These are phyloP conservation scores for Monosporascus sp. DNA, from an alignment of 2,329 filamentous ascomycete species.

Conservation along the genomic window DNA sequence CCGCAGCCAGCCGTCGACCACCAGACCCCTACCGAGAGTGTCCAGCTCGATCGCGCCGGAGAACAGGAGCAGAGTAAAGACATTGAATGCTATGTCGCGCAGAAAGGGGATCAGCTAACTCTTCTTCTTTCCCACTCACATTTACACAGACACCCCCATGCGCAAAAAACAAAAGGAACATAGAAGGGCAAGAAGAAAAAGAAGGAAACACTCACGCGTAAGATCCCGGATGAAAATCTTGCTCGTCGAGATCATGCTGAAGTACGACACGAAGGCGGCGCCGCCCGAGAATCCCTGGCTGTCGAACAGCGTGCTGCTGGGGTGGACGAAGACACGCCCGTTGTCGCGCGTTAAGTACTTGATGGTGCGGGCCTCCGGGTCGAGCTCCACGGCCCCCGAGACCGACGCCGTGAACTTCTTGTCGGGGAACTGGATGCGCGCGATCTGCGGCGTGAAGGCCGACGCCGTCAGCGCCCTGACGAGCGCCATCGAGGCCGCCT, in stretches of 20 bases:
- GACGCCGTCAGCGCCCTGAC: slow-evolving; percentile 67
- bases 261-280: slow-evolving; percentile 79
- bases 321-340: slow-evolving; percentile 88
- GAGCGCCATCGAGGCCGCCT: slow-evolving; percentile 37
- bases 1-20: slow-evolving; percentile 87
- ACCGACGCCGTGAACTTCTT: slow-evolving; percentile 89
- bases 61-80: slow-evolving; percentile 83
- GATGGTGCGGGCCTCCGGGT: slow-evolving; percentile 87
- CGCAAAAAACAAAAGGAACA: not conserved
- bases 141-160: too few relatives aligned
- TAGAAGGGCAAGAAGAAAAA: not conserved
- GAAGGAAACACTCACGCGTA: slow-evolving; percentile 60
- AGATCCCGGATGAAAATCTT: slow-evolving; percentile 90
- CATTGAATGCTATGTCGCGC: slow-evolving; percentile 65
- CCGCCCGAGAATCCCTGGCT: slow-evolving; percentile 71
- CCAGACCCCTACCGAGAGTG: slow-evolving; percentile 75
- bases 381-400: slow-evolving; percentile 84
- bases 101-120: slow-evolving; percentile 3
- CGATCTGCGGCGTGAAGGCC: slow-evolving; percentile 79
- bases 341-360: slow-evolving; percentile 87
- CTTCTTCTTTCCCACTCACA: not conserved
- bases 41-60: slow-evolving; percentile 80
- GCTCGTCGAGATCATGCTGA: slow-evolving; percentile 83
- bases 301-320: slow-evolving; percentile 79
- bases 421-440: slow-evolving; percentile 87